Base-by-base conservation (phyloP, 306 rosid genomes). In the Begonia loranthoides region DNA sequence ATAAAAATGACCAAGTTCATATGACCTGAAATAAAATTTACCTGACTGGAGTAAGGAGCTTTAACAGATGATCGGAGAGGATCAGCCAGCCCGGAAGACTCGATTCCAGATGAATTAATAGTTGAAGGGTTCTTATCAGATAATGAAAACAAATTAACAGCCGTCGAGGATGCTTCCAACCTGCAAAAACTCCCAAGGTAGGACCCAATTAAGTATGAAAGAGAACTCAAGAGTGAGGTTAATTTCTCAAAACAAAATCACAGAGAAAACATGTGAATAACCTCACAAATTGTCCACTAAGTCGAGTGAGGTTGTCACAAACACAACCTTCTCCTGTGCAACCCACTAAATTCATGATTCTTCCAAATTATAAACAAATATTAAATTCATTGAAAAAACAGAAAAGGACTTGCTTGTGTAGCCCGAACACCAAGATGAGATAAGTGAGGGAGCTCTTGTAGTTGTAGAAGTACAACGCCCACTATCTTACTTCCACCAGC, bases 371-470 rank as follows among this genome's bases (percentile, higher is more conserved):
- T 52, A 46, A 45, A 17, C 19, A 12, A 46, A 48, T 62, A 41
- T n/a, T 43, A 48, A 11, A 28, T 13, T 40, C 39, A 17, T 12
- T 56, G 48, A 45, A 62, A 66, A 71, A 58, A 68, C 15, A 36
- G 14, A 36, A 68, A 16, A 34, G 38, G 57, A 75, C 79, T 70
- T 74, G 73, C 99, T 74, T 90, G 99, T 21, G 95, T 79, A 38
- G 99, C 99, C 69, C 99, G 74, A 66, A 90, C 94, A 65, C 95
- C 99, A 44, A 90, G 94, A 80, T 86, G 99, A 80, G 99, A 90
- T 41, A 86, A 77, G 83, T 90, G 99, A 78, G 99, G 99, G 52
- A 90, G 71, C 75, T 90, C 95, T 71, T 90, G 99, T n/a, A n/a
- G n/a, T n/a, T n/a, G n/a, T 68, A 76, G 75, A 50, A 90, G 95